Evolutionary conservation across 2,329 filamentous ascomycete genomes (phyloP).

Genomic region (Amauroascus niger): DNA sequence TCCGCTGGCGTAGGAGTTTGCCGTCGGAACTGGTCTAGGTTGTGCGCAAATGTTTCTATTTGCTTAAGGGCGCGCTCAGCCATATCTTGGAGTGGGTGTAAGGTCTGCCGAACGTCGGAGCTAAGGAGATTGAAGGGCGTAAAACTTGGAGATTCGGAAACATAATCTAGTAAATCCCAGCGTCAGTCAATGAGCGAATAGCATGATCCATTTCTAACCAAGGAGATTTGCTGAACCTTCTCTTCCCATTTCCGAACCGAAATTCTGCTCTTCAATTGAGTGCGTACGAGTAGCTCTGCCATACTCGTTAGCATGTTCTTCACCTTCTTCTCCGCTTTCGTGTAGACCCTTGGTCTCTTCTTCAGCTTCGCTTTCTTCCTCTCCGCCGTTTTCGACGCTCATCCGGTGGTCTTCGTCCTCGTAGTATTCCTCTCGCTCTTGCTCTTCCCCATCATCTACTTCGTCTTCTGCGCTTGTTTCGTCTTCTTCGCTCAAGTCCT

Average conservation of each 20-base stretch:
- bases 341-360: conserved; percentile 10
- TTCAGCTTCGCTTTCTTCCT: conserved; percentile 20
- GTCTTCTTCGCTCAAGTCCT: conserved; percentile 25
- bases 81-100: conserved; percentile 54
- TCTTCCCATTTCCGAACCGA: conserved; percentile 3
- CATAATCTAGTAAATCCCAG: not conserved
- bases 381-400: conserved; percentile 25
- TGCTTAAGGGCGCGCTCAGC: conserved; percentile 65
- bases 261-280: conserved; percentile 16
- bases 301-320: conserved; percentile 22
- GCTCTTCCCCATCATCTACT: conserved; percentile 20
- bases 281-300: conserved; percentile 23
- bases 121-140: not conserved
- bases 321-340: conserved; percentile 6
- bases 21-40: conserved; percentile 64
- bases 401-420: conserved; percentile 18
- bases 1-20: conserved; percentile 28
- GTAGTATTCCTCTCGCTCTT: conserved; percentile 21
- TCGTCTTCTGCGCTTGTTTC: conserved; percentile 19
- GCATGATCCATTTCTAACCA: not conserved
- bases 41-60: conserved; percentile 76
- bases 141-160: not conserved
- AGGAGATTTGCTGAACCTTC: conserved; percentile 15
- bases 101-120: conserved; percentile 38
- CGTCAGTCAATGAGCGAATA: not conserved